phyloP scores from a whole-genome alignment of 2,329 filamentous ascomycete genomes.

The Epichloe typhina region DNA sequence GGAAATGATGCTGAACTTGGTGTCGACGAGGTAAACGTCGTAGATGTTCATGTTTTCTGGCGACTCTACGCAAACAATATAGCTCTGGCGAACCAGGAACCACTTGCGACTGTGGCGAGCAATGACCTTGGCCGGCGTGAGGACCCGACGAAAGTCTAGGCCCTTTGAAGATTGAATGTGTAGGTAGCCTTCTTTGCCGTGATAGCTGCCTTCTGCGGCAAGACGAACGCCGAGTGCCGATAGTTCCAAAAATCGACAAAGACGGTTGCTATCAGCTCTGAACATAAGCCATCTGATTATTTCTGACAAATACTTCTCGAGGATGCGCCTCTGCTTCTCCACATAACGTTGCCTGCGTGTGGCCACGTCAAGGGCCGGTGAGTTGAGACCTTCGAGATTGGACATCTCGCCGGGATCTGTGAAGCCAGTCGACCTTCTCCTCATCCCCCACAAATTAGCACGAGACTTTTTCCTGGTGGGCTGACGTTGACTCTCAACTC shows the following conservation, averaged over 20 bases:
- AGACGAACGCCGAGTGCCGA: conserved; percentile 88
- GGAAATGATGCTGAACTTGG: conserved; percentile 69
- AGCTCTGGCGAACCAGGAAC: conserved; percentile 96
- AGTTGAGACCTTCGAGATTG: conserved; percentile 25
- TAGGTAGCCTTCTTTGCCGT: conserved; percentile 91
- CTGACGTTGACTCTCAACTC: conserved; percentile 18
- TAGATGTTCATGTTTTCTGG: conserved; percentile 98
- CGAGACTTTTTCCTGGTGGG: conserved; percentile 36
- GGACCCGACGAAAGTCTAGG: conserved; percentile 68
- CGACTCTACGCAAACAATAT: conserved; percentile 95
- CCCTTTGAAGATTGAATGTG: conserved; percentile 87
- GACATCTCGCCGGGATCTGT: conserved; percentile 34
- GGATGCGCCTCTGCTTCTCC: conserved; percentile 68
- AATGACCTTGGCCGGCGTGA: conserved; percentile 67
- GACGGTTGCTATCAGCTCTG: conserved; percentile 81
- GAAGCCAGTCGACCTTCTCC: conserved; percentile 38
- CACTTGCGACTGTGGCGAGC: conserved; percentile 82
- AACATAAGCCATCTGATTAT: conserved; percentile 98
- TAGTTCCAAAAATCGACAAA: conserved; percentile 91
- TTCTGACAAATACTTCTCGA: conserved; percentile 83
- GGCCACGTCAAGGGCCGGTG: conserved; percentile 30
- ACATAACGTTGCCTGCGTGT: conserved; percentile 47
- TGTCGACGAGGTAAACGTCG: conserved; percentile 94
- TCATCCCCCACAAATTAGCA: conserved; percentile 38
- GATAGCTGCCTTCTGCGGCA: conserved; percentile 89